Evolutionary conservation across 2,329 filamentous ascomycete genomes (phyloP).

Genomic region (Dryadomyces quercivorus): DNA sequence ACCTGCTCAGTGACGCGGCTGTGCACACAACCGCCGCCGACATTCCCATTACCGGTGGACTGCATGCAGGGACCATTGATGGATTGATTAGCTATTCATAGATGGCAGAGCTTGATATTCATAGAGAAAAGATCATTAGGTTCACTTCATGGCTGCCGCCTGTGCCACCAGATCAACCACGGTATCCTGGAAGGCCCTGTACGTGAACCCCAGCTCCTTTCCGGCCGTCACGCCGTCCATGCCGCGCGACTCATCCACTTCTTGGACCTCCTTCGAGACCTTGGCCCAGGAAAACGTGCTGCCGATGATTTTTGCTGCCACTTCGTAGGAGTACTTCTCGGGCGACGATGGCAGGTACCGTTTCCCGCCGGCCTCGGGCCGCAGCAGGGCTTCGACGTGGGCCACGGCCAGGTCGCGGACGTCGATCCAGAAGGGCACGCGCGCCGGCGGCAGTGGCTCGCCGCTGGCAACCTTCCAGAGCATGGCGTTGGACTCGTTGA

Average conservation of each 20-base stretch:
- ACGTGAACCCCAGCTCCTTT: constrained; percentile 2
- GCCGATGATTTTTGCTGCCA: constrained; percentile 29
- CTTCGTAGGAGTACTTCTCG: constrained; percentile 32
- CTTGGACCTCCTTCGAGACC: constrained; percentile 2
- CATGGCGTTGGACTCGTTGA: constrained; percentile 9
- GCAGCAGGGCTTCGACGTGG: constrained; percentile 6
- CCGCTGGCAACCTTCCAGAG: constrained; percentile 9
- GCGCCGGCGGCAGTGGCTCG: constrained; percentile 11
- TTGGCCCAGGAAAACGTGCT: constrained; percentile 25
- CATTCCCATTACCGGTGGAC: too few species aligned
- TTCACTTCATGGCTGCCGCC: constrained; percentile 22
- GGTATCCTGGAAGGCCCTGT: constrained; percentile 6
- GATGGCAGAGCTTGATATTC: too few species aligned
- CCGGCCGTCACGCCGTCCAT: constrained; percentile 7
- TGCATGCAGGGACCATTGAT: too few species aligned
- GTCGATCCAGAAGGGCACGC: constrained; percentile 9
- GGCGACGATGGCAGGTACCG: constrained; percentile 20
- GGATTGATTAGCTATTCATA: too few species aligned
- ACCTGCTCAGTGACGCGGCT: too few species aligned
- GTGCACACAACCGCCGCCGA: too few species aligned
- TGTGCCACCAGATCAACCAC: constrained; percentile 30
- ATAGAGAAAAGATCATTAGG: too few species aligned
- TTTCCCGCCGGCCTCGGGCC: constrained; percentile 12
- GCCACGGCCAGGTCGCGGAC: constrained; percentile 8
- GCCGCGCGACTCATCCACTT: constrained; percentile 6